Evolutionary conservation across 805 yeast genomes (phyloP).

Genomic region (Candida chilensis): DNA sequence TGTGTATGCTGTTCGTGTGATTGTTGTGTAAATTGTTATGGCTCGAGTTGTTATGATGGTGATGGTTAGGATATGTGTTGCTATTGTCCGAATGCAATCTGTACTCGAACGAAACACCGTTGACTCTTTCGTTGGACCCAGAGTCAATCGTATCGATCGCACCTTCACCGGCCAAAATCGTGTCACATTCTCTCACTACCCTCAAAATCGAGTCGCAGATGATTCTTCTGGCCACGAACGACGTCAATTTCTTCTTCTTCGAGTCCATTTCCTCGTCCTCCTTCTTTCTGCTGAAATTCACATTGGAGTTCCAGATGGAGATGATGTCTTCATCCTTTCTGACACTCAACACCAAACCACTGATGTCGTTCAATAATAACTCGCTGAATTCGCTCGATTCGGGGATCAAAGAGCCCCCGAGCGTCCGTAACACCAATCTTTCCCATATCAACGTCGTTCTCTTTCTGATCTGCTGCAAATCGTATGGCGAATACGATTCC

Average conservation of each 20-base stretch:
- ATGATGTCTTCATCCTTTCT: slow-evolving; percentile 52
- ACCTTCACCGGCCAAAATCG: slow-evolving; percentile 25
- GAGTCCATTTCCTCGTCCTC: slow-evolving; percentile 8
- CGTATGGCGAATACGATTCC: too few relatives aligned
- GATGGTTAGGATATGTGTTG: slow-evolving; percentile 3
- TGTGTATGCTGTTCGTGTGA: not conserved
- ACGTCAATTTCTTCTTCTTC: slow-evolving; percentile 19
- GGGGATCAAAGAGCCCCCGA: slow-evolving; percentile 42
- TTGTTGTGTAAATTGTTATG: not conserved
- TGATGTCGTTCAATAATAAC: slow-evolving; percentile 37
- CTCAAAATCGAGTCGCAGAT: slow-evolving; percentile 37
- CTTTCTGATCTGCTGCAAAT: slow-evolving; percentile 15
- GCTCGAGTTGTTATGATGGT: not conserved
- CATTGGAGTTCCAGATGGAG: slow-evolving; percentile 53
- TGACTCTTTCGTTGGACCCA: slow-evolving; percentile 29
- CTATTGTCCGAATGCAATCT: slow-evolving; percentile 29
- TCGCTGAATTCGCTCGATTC: slow-evolving; percentile 25
- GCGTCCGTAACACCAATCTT: slow-evolving; percentile 38
- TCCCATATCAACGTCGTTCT: slow-evolving; percentile 43
- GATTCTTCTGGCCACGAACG: slow-evolving; percentile 33
- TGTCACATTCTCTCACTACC: slow-evolving; percentile 38
- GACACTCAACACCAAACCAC: slow-evolving; percentile 52
- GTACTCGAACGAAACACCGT: slow-evolving; percentile 37
- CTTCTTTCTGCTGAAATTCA: slow-evolving; percentile 18
- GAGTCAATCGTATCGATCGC: slow-evolving; percentile 18